Evolutionary conservation across 345 rosid genomes (phyloP).

Genomic region (Euphorbia tirucalli): DNA sequence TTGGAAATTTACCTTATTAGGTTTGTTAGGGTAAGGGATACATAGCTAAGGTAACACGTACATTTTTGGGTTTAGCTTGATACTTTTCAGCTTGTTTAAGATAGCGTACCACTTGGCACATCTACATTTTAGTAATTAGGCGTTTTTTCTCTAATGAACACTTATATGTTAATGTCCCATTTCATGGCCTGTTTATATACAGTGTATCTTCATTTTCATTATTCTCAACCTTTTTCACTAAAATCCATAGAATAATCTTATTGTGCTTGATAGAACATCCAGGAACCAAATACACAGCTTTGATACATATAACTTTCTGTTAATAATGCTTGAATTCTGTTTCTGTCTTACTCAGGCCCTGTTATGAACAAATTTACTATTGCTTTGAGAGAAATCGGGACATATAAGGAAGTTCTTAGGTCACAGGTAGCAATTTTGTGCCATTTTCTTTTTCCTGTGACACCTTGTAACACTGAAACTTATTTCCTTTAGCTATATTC

Average conservation of each 20-base stretch:
- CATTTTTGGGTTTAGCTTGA: background rate
- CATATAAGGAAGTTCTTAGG: constrained; percentile 76
- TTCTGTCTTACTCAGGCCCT: constrained; percentile 43
- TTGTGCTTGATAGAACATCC: background rate
- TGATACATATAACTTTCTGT: constrained; percentile 6
- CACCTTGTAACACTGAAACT: background rate
- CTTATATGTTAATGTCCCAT: background rate
- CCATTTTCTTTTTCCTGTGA: background rate
- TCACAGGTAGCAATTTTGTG: constrained; percentile 49
- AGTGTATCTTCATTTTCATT: background rate
- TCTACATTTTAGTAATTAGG: background rate
- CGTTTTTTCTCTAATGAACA: background rate
- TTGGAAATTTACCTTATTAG: too few species aligned
- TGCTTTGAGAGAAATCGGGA: constrained; percentile 69
- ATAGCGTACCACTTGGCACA: background rate
- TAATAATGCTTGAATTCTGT: constrained; percentile 4
- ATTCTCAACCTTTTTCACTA: background rate
- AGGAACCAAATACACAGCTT: constrained; percentile 12
- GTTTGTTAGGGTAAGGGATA: too few species aligned
- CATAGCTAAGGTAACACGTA: background rate
- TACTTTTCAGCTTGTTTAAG: background rate
- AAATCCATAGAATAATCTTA: background rate
- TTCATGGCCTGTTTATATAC: background rate
- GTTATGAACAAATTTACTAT: constrained; percentile 67
- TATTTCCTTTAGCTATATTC: constrained; percentile 8